Evolutionary conservation across 306 rosid species (phyloP), one percentile per base, ranked within the genome.

Genomic region (Sicyos edulis): DNA sequence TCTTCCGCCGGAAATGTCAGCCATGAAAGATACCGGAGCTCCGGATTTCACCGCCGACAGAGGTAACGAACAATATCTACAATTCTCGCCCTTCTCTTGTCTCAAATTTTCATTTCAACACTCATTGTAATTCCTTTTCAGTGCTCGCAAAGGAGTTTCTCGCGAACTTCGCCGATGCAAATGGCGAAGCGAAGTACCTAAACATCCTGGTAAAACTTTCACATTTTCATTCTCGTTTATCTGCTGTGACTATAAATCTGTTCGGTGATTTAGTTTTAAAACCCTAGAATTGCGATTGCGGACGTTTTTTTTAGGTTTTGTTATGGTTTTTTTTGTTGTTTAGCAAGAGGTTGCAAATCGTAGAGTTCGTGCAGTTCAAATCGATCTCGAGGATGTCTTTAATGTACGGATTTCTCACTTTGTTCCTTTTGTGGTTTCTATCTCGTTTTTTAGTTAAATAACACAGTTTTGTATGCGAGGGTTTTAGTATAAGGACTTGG

Each of bases 291-390:
- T 42, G 47, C 47, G 47, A 42, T 9, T 60, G 16, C 34, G 16
- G 64, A 60, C 21, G 9, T 14, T 59, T 59, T 59, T 59, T 54
- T 13, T 71, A 34, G 37, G 13, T 74, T 75, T 81, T 49, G 70
- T 72, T 74, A 5, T 15, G 54, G 2, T 40, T 53, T 49, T 47
- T 5, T 47, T 0, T 3, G 13, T 6, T 40, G 80, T 81, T 78
- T 92, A 95, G 97, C 97, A 95, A 87, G 84, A 95, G 24, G 88
- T 95, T 54, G 96, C 97, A 0, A 95, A 95, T 63, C 99, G 91
- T 60, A 95, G 86, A 81, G 68, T 80, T 40, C 80, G 53, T 49
- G 53, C 53, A 49, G 16, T 49, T 49, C 53, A 89, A 76, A 91
- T 95, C 77, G 92, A 95, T 73, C 90, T 95, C 1, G 95, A 88